A percentile compares a stretch with the other conserved stretches of the same genome.
phyloP scores from a whole-genome alignment of 768 basidiomycete species.

The Hericium erinaceus region DNA sequence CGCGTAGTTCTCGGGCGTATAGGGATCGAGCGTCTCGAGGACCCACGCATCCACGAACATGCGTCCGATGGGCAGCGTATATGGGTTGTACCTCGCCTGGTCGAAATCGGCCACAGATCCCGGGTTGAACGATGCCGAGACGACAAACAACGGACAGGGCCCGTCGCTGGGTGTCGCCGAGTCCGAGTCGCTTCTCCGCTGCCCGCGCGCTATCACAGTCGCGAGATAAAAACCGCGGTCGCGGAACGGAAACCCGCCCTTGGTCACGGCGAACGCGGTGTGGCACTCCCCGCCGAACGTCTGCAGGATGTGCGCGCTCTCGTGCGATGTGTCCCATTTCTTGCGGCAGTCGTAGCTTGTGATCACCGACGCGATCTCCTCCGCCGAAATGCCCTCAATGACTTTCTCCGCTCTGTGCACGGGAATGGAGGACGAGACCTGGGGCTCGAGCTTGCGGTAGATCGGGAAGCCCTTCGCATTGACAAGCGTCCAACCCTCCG shows the following conservation, averaged over 20 bases:
- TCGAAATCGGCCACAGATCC: constrained; percentile 50
- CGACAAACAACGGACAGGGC: constrained; percentile 68
- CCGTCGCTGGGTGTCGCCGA: constrained; percentile 27
- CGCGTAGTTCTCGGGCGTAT: constrained; percentile 86
- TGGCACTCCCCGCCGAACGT: constrained; percentile 54
- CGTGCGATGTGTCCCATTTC: constrained; percentile 83
- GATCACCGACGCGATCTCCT: constrained; percentile 75
- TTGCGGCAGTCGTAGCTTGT: constrained; percentile 62
- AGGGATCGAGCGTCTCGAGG: constrained; percentile 92
- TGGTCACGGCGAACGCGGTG: constrained; percentile 64
- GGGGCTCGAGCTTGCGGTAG: constrained; percentile 64
- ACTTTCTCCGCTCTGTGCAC: constrained; percentile 86
- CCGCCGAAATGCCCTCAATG: constrained; percentile 87
- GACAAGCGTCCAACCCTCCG: constrained; percentile 67
- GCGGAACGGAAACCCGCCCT: constrained; percentile 83
- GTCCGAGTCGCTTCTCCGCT: constrained; percentile 27
- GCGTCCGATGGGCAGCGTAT: constrained; percentile 64
- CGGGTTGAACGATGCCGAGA: constrained; percentile 74
- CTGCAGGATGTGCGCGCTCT: constrained; percentile 59
- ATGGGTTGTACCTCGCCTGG: constrained; percentile 66
- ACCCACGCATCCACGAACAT: constrained; percentile 92
- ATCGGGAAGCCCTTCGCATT: constrained; percentile 70
- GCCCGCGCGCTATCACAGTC: constrained; percentile 54
- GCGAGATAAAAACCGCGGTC: constrained; percentile 82
- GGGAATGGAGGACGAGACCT: constrained; percentile 72